A percentile compares a stretch with the other conserved stretches of the same genome.
phyloP scores from a whole-genome alignment of 1,284 basidiomycete species.

The Cystobasidium slooffiae region DNA sequence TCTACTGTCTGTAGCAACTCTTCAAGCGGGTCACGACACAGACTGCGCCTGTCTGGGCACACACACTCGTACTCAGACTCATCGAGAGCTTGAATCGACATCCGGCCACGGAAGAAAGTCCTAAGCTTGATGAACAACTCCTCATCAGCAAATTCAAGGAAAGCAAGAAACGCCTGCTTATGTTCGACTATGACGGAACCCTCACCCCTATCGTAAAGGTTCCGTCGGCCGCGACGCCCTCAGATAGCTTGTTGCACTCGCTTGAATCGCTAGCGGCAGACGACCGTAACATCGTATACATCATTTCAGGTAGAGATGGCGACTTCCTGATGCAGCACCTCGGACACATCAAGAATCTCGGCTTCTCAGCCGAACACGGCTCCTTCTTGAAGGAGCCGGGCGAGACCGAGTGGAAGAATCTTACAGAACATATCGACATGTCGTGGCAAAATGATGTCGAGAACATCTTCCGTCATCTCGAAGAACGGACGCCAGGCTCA shows the following conservation, averaged over 20 bases:
- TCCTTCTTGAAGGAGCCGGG: constrained; percentile 83
- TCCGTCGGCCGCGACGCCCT: constrained; percentile 85
- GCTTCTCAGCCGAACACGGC: constrained; percentile 95
- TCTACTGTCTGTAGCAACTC: constrained; percentile 59
- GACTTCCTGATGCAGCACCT: constrained; percentile 90
- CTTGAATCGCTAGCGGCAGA: constrained; percentile 75
- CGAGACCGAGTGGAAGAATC: constrained; percentile 74
- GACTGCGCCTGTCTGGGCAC: constrained; percentile 94
- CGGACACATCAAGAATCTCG: constrained; percentile 79
- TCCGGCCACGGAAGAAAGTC: constrained; percentile 83
- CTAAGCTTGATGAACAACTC: constrained; percentile 72
- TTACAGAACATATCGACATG: constrained; percentile 93
- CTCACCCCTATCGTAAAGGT: constrained; percentile 95
- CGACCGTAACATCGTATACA: constrained; percentile 88
- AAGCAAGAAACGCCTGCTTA: constrained; percentile 82
- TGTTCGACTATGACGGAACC: constrained; percentile 99
- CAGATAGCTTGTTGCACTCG: constrained; percentile 73
- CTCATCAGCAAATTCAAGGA: constrained; percentile 70
- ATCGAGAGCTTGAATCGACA: constrained; percentile 79
- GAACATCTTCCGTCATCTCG: constrained; percentile 77
- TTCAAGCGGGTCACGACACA: constrained; percentile 89
- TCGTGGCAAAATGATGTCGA: constrained; percentile 95
- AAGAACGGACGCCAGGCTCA: constrained; percentile 79
- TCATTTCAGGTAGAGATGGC: constrained; percentile 96
- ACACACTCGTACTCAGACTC: constrained; percentile 84